Conservation (phyloP, 176 grass and related monocot genomes). For the Thinopyrum elongatum region DNA sequence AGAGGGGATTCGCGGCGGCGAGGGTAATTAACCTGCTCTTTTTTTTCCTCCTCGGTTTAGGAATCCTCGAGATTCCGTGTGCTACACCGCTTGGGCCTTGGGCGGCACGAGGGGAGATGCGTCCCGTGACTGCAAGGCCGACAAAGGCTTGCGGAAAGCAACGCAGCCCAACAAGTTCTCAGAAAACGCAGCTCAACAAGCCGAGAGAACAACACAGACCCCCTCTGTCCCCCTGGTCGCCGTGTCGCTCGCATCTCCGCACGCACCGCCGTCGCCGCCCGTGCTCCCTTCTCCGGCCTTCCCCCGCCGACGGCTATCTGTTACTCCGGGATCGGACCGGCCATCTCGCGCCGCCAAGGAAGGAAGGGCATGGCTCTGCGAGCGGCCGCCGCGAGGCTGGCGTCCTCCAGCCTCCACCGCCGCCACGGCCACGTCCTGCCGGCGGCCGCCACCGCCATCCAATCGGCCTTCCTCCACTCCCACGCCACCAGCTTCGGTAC, state of each 20-base stretch:
- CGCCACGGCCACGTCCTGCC: neutral
- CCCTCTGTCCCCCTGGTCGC: neutral
- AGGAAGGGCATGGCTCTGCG: neutral
- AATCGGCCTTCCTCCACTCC: conserved; percentile 55
- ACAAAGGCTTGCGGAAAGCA: too few relatives aligned
- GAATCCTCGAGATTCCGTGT: neutral
- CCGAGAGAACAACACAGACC: neutral
- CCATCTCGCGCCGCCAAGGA: neutral
- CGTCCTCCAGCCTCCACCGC: neutral
- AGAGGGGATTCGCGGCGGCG: conserved; percentile 2
- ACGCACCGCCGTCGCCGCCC: neutral
- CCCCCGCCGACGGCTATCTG: neutral
- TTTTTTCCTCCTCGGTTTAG: neutral
- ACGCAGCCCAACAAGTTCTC: too few relatives aligned
- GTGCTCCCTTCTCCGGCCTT: neutral
- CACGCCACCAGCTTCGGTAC: conserved; percentile 86
- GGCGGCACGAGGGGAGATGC: too few relatives aligned
- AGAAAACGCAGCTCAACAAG: too few relatives aligned
- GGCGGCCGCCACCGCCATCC: neutral
- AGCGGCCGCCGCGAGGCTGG: neutral
- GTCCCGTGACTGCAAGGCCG: too few relatives aligned
- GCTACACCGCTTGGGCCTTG: neutral
- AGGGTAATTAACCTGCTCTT: neutral
- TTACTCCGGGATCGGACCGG: neutral
- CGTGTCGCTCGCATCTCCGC: neutral